A percentile compares a stretch with the other conserved stretches of the same genome.
These are phyloP conservation scores for Diplodia intermedia DNA, from an alignment of 2,329 filamentous ascomycete species.

Conservation along the genomic window DNA sequence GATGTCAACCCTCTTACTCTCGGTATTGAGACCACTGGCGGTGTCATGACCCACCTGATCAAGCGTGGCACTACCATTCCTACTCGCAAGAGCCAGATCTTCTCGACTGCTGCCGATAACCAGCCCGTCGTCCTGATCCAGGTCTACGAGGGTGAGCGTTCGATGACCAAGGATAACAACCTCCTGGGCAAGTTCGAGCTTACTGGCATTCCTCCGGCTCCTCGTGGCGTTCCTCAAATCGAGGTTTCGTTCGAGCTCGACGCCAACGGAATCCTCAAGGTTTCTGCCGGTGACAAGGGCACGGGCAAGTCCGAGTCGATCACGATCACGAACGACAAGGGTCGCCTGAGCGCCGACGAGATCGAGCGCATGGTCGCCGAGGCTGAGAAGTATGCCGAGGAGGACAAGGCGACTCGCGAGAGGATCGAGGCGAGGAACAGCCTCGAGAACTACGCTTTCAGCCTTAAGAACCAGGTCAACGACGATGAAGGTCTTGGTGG, in stretches of 20 bases:
- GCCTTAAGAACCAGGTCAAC: conserved; percentile 98
- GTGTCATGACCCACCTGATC: conserved; percentile 97
- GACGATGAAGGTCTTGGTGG: conserved; percentile 89
- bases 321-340: conserved; percentile 99
- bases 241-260: conserved; percentile 98
- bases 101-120: conserved; percentile 96
- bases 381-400: conserved; percentile 98
- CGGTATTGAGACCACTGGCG: conserved; percentile 96
- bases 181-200: conserved; percentile 97
- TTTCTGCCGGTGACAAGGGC: conserved; percentile 95
- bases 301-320: conserved; percentile 97
- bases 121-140: conserved; percentile 95
- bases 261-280: conserved; percentile 97
- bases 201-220: conserved; percentile 91
- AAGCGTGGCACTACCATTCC: conserved; percentile 93
- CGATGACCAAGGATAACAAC: conserved; percentile 97
- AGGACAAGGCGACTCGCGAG: conserved; percentile 97
- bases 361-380: conserved; percentile 99
- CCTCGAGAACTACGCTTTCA: conserved; percentile 99
- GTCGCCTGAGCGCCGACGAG: conserved; percentile 92
- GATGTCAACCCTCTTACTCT: conserved; percentile 96
- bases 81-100: conserved; percentile 96
- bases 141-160: conserved; percentile 92
- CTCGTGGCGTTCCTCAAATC: conserved; percentile 96
- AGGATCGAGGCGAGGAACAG: conserved; percentile 96